Base-by-base conservation (phyloP, 2,329 filamentous ascomycete genomes). In the Talaromyces sp. region DNA sequence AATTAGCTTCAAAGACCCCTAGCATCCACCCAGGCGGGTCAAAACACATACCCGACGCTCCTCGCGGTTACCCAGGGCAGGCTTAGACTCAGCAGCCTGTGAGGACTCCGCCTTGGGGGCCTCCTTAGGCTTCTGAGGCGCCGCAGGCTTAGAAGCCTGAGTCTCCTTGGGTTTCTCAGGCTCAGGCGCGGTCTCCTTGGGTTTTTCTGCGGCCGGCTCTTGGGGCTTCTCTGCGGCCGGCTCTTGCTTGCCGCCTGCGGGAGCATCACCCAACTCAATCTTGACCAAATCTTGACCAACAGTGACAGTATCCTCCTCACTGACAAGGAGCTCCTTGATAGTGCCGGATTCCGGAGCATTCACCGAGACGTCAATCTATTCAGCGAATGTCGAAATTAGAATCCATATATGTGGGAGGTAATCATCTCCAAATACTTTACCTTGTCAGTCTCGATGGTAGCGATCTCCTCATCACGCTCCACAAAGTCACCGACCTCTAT, bases 381-480 rank as follows among this genome's bases (percentile, higher is more conserved):
- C 36, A 27, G 32, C 29, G 19, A 47, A 13, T 35, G 27, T 30
- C 27, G 4, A 35, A 19, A 19, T 47, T 32, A 16, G 24, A 22
- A 4, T 17, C 22, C 14, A 30, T 30, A 47, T 36, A 22, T n/a
- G 16, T 20, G 24, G 24, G n/a, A n/a, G 36, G 17, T 20, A 3
- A 35, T 13, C 17, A 14, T 9, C 17, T 16, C 30, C 4, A 39
- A 16, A 14, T 10, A 46, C 51, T 72, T 58, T 78, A 91, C 90
- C 86, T 99, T 99, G 83, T 99, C 94, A 13, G 94, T 99, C 78
- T 99, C 94, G 69, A 99, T 99, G 45, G 93, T 97, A 29, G 94
- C 94, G 73, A 99, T 93, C 75, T 99, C 94, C 77, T 97, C 94
- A 70, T 99, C 94, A 67, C 88, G 87, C 79, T 96, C 91, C 47